phyloP scores from a whole-genome alignment of 2,329 filamentous ascomycete genomes.

The Alternaria burnsii region DNA sequence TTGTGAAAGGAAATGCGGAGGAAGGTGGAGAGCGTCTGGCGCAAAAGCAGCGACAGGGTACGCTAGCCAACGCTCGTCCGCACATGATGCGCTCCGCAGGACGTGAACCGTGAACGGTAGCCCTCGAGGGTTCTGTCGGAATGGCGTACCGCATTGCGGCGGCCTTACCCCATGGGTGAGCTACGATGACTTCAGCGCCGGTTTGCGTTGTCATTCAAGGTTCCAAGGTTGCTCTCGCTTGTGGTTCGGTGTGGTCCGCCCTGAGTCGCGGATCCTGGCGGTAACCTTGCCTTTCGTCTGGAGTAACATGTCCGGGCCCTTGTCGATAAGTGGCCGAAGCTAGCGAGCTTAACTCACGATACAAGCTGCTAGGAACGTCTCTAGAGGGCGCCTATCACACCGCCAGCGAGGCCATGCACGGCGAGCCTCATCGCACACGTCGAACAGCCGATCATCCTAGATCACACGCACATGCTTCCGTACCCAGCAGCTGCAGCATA shows the following conservation, averaged over 20 bases:
- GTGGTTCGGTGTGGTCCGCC: slow-evolving; percentile 14
- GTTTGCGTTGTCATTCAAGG: slow-evolving; percentile 1
- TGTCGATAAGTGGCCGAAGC: slow-evolving; percentile 28
- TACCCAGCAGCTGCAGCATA: slow-evolving; percentile 21
- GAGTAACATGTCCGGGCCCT: slow-evolving; percentile 24
- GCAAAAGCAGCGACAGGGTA: slow-evolving; percentile 35
- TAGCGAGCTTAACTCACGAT: slow-evolving; percentile 16
- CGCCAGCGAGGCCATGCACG: slow-evolving; percentile 25
- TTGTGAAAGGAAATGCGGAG: slow-evolving; percentile 18
- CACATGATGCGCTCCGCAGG: slow-evolving; percentile 26
- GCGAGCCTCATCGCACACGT: slow-evolving; percentile 25
- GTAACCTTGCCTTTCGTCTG: slow-evolving; percentile 19
- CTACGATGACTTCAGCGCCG: slow-evolving; percentile 19
- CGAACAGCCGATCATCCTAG: slow-evolving; percentile 25
- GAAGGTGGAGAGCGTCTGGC: not conserved
- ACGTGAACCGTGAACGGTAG: slow-evolving; percentile 27
- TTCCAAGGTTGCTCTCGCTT: not conserved
- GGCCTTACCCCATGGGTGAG: slow-evolving; percentile 12
- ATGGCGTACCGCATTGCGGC: slow-evolving; percentile 30
- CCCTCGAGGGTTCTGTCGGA: slow-evolving; percentile 21
- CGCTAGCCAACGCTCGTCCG: slow-evolving; percentile 27
- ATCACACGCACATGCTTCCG: slow-evolving; percentile 31
- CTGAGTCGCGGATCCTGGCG: slow-evolving; percentile 18
- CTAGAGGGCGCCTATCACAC: slow-evolving; percentile 26
- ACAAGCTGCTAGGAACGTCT: slow-evolving; percentile 24